These are phyloP conservation scores for Penicillium riverlandense DNA, from an alignment of 495 filamentous ascomycete genomes.

Conservation along the genomic window DNA sequence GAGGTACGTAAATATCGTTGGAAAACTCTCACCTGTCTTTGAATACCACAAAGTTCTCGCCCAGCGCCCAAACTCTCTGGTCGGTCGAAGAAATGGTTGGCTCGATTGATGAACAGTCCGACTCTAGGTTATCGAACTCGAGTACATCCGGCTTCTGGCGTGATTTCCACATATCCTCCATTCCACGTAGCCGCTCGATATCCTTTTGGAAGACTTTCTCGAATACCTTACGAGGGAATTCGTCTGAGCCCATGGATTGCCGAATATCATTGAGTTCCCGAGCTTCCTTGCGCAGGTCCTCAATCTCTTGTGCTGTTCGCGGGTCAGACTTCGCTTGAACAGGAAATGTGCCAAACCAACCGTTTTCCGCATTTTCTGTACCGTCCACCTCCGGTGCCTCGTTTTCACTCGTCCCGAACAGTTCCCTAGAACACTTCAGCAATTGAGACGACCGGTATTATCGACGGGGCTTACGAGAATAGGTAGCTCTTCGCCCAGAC, in stretches of 20 bases:
- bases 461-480: slow-evolving; percentile 50
- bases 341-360: slow-evolving; percentile 22
- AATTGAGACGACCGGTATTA: too few species aligned
- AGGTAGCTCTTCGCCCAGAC: slow-evolving; percentile 99
- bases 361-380: slow-evolving; percentile 74
- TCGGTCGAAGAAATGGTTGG: slow-evolving; percentile 53
- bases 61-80: slow-evolving; percentile 70
- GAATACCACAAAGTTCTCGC: slow-evolving; percentile 83
- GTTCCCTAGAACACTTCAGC: slow-evolving; percentile 44
- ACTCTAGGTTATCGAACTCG: slow-evolving; percentile 48
- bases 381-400: slow-evolving; percentile 63
- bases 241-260: slow-evolving; percentile 69
- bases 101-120: slow-evolving; percentile 44
- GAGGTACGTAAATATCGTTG: background rate
- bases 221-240: slow-evolving; percentile 79
- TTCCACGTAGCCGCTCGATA: slow-evolving; percentile 71
- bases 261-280: slow-evolving; percentile 76
- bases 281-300: slow-evolving; percentile 73
- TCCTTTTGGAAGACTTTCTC: slow-evolving; percentile 89
- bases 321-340: slow-evolving; percentile 12
- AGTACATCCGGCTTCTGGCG: slow-evolving; percentile 67
- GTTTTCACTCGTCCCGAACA: slow-evolving; percentile 89
- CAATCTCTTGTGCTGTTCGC: slow-evolving; percentile 67
- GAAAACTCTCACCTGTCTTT: slow-evolving; percentile 51
- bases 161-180: slow-evolving; percentile 96